Evolutionary conservation across 1,139 yeast genomes (phyloP), one percentile per base, ranked within the genome.

Genomic region (Hyphopichia fennica): DNA sequence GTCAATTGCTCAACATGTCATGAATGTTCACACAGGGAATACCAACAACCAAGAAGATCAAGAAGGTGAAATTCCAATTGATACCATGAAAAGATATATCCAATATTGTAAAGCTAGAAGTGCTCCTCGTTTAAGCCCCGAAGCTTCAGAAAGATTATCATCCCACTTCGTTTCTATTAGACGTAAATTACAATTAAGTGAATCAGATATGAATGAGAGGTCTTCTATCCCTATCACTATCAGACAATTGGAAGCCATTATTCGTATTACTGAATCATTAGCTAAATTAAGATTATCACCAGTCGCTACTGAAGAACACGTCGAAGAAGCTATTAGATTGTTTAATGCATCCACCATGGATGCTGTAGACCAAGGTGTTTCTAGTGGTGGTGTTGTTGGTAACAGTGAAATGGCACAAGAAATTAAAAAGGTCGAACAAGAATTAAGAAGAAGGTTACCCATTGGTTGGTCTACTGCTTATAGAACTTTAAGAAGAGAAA

Each of bases 261-360:
- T 93, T 41, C 93, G 99, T 73, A 95, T 93, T 43, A 82, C 98
- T 1, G 99, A 95, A 66, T 82, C 96, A 2, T 72, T 95, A 46
- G 99, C 99, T 15, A 95, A 95, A 62, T 65, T 95, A 48, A 83
- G 84, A 44, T 72, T 95, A 43, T 77, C 85, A 9, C 95, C 97
- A 1, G 77, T 90, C 17, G 98, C 97, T 2, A 79, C 82, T 3
- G 95, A 83, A 52, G 85, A 81, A 48, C 98, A 95, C 58, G 99
- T 93, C 14, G 95, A 89, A 57, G 99, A 95, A 63, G 98, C 98
- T 0, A 87, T 95, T 48, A 73, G 99, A 55, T 69, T 95, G 46
- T 95, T 95, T 66, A 87, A 89, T 46, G 96, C 99, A 0, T 93
- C 99, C 1, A 95, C 99, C 0, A 90, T 95, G 96, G 93, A 90